These are phyloP conservation scores for Saturnispora ahearnii DNA, from an alignment of 805 yeast species.

Conservation along the genomic window DNA sequence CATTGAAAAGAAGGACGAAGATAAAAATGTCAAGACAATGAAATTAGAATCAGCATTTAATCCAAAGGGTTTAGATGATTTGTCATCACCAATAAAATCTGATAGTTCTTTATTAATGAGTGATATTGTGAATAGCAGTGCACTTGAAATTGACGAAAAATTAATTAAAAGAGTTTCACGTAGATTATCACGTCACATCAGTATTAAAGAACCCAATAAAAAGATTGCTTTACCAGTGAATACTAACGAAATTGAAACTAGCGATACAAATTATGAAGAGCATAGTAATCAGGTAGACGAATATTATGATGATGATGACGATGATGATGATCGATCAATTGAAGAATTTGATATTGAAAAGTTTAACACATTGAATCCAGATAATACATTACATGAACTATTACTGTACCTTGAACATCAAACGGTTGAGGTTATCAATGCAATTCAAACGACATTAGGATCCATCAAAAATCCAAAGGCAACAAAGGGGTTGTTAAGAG, in stretches of 20 bases:
- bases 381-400: conserved; percentile 77
- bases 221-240: too few relatives aligned
- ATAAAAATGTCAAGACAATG: not conserved
- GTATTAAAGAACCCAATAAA: not conserved
- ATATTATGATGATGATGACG: conserved; percentile 14
- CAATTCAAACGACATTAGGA: conserved; percentile 73
- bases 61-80: not conserved
- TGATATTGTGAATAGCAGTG: not conserved
- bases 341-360: conserved; percentile 54
- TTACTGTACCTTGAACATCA: conserved; percentile 85
- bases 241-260: too few relatives aligned
- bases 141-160: conserved; percentile 12
- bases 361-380: conserved; percentile 79
- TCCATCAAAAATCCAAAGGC: conserved; percentile 72
- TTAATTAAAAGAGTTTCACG: conserved; percentile 10
- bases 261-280: too few relatives aligned
- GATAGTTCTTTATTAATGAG: not conserved
- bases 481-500: conserved; percentile 63
- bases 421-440: conserved; percentile 82
- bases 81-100: conserved; percentile 2
- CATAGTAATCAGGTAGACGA: too few relatives aligned
- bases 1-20: not conserved
- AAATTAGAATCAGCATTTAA: not conserved
- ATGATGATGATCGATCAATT: conserved; percentile 15
- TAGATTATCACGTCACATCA: conserved; percentile 5